Conservation (phyloP, 371 early-diverging fungal genomes). For the Mortierella sp. region DNA sequence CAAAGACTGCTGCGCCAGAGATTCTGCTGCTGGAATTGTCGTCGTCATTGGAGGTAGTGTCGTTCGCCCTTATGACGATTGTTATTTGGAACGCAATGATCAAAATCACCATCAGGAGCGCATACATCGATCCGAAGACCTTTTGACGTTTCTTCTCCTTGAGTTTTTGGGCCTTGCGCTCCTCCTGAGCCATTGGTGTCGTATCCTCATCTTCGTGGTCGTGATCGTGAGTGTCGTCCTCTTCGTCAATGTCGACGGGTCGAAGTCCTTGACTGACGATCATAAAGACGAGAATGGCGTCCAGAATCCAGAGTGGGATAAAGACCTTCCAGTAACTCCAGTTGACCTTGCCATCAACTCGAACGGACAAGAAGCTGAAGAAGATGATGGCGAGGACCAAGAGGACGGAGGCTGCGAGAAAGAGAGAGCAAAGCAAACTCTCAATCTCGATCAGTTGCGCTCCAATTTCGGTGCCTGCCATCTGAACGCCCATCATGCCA, state of each 20-base stretch:
- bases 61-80: slow-evolving; percentile 63
- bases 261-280: slow-evolving; percentile 28
- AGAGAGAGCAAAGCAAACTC: slow-evolving; percentile 74
- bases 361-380: slow-evolving; percentile 79
- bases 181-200: slow-evolving; percentile 42
- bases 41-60: no score
- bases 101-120: slow-evolving; percentile 54
- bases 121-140: slow-evolving; percentile 22
- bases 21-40: no score
- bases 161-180: slow-evolving; percentile 52
- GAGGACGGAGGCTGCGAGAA: slow-evolving; percentile 67
- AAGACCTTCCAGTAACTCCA: slow-evolving; percentile 86
- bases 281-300: slow-evolving; percentile 58
- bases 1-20: slow-evolving; percentile 51
- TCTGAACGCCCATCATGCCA: slow-evolving; percentile 88
- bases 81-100: slow-evolving; percentile 63
- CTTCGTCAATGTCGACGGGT: slow-evolving; percentile 50
- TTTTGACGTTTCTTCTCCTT: slow-evolving; percentile 43
- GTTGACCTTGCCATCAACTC: slow-evolving; percentile 74
- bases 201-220: slow-evolving; percentile 38
- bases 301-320: slow-evolving; percentile 85
- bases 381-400: slow-evolving; percentile 82
- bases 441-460: slow-evolving; percentile 84
- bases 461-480: slow-evolving; percentile 82
- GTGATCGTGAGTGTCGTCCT: slow-evolving; percentile 32